Base-by-base conservation (phyloP, 177 flowering plant genomes). In the Tripterygium wilfordii region DNA sequence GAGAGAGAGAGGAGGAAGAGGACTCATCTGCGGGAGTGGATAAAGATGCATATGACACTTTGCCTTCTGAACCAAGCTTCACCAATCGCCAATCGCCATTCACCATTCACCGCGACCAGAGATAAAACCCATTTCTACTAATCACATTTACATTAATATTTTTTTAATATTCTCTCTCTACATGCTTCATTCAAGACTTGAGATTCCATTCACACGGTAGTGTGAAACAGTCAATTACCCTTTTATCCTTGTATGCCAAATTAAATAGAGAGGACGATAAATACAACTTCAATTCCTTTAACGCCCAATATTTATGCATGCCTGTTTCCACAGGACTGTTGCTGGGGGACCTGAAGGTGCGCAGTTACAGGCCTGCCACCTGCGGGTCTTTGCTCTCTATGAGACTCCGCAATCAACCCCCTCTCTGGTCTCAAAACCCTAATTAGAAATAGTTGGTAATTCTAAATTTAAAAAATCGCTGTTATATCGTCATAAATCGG, bases 201-300 rank as follows among this genome's bases (percentile, higher is more conserved):
- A 51, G 62, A 58, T 58, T 51, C 62, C 62, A 36, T 51, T 51
- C 62, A 58, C 62, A 45, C 51, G n/a, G n/a, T n/a, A n/a, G n/a
- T n/a, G n/a, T n/a, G n/a, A n/a, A n/a, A n/a, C n/a, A n/a, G n/a
- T 28, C 7, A 5, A 10, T 25, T 37, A 47, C 29, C 30, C 28
- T 29, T 41, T 18, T 29, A 32, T 41, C 37, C 45, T 40, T 23
- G 38, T 27, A 38, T 4, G 10, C 25, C 9, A 46, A 46, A 28
- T n/a, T n/a, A n/a, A n/a, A n/a, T n/a, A n/a, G n/a, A n/a, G n/a
- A n/a, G n/a, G n/a, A n/a, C n/a, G n/a, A n/a, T n/a, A n/a, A n/a
- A n/a, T n/a, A n/a, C n/a, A n/a, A n/a, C n/a, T n/a, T n/a, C n/a
- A n/a, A n/a, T n/a, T n/a, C n/a, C n/a, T n/a, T n/a, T n/a, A n/a